phyloP scores from a whole-genome alignment of 2,329 filamentous ascomycete genomes.

The Macrophomina phaseolina region DNA sequence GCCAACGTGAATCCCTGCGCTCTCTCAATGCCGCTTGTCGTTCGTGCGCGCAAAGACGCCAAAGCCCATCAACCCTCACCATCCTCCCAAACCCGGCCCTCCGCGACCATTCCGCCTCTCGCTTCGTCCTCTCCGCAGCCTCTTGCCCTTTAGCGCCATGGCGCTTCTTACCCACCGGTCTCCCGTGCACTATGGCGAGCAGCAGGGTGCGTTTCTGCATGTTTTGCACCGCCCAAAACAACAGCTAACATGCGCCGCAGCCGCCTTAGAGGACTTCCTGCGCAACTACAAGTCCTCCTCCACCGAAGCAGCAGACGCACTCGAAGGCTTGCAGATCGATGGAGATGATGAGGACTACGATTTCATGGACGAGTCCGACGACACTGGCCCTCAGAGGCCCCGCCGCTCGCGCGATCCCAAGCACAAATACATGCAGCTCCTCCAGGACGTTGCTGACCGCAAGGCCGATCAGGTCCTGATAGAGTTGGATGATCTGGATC shows the following conservation, averaged over 20 bases:
- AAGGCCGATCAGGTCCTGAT: slow-evolving; percentile 77
- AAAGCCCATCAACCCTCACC: slow-evolving; percentile 4
- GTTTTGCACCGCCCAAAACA: slow-evolving; percentile 28
- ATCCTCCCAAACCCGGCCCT: not conserved
- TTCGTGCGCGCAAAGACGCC: slow-evolving; percentile 23
- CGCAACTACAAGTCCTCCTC: slow-evolving; percentile 82
- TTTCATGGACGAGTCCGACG: slow-evolving; percentile 83
- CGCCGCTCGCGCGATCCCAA: slow-evolving; percentile 59
- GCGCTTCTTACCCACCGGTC: slow-evolving; percentile 80
- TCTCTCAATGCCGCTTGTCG: not conserved
- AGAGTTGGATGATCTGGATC: slow-evolving; percentile 84
- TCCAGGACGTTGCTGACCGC: slow-evolving; percentile 87
- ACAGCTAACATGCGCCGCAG: slow-evolving; percentile 55
- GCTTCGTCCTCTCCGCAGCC: not conserved
- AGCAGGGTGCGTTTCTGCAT: slow-evolving; percentile 68
- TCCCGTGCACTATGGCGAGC: slow-evolving; percentile 84
- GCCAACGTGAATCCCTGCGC: slow-evolving; percentile 15
- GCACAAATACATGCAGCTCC: slow-evolving; percentile 84
- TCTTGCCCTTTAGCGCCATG: slow-evolving; percentile 61
- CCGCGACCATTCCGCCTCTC: not conserved
- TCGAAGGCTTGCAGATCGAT: slow-evolving; percentile 84
- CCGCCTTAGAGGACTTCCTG: slow-evolving; percentile 86
- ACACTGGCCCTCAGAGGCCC: slow-evolving; percentile 55
- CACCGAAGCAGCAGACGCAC: slow-evolving; percentile 75
- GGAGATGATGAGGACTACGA: slow-evolving; percentile 95